Percentiles rank a stretch among this genome's conserved stretches.
Evolutionary conservation across 192 early-diverging fungal species (phyloP).

Genomic region (Coemansia sp.): DNA sequence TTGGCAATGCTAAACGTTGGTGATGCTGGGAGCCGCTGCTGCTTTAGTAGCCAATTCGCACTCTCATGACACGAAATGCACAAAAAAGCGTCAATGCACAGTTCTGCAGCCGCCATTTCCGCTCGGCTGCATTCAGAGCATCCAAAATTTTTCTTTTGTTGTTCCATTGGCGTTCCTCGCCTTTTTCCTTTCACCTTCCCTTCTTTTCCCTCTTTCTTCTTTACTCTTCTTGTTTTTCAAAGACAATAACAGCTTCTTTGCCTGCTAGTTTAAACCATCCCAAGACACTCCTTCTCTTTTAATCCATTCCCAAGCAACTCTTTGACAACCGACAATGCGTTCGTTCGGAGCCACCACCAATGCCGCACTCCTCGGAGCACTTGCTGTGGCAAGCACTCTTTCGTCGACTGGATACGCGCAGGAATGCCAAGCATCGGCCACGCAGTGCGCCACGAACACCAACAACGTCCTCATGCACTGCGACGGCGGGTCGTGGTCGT

Average conservation of each 20-base stretch:
- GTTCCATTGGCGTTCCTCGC: constrained; percentile 8
- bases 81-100: too few species aligned
- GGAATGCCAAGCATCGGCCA: constrained; percentile 16
- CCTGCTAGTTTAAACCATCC: background rate
- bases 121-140: too few species aligned
- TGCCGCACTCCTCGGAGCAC: constrained; percentile 17
- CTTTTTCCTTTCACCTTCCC: constrained; percentile 2
- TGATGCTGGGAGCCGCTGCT: too few species aligned
- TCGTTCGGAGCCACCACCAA: constrained; percentile 13
- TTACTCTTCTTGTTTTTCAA: constrained; percentile 7
- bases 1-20: too few species aligned
- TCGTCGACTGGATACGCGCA: constrained; percentile 16
- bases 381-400: constrained; percentile 4
- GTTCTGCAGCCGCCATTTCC: too few species aligned
- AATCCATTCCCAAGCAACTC: background rate
- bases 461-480: constrained; percentile 29
- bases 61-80: too few species aligned
- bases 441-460: constrained; percentile 23
- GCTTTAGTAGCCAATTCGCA: too few species aligned
- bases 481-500: constrained; percentile 25
- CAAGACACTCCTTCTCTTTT: background rate
- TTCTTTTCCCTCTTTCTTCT: constrained; percentile 1
- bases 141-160: constrained; percentile 1
- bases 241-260: background rate
- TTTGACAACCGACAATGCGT: constrained; percentile 17